Evolutionary conservation across 257 asterid genomes (phyloP).

Genomic region (Solanum corneliomulleri): DNA sequence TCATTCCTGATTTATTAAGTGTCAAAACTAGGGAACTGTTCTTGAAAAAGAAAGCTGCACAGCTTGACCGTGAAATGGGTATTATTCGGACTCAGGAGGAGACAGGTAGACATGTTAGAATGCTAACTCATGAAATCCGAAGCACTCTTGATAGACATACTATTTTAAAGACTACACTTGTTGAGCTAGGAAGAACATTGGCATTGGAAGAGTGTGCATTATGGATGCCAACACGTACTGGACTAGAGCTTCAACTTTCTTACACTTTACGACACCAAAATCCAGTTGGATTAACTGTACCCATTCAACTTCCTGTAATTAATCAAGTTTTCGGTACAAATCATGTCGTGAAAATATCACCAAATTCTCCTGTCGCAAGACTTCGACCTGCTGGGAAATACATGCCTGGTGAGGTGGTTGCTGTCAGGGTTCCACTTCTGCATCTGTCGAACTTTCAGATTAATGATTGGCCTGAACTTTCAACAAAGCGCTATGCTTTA

Average conservation of each 20-base stretch:
- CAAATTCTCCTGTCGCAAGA: conserved; percentile 82
- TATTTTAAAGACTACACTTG: conserved; percentile 80
- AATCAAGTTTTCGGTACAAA: conserved; percentile 72
- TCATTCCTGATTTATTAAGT: conserved; percentile 86
- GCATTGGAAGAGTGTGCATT: conserved; percentile 90
- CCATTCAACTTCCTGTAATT: conserved; percentile 72
- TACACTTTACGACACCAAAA: conserved; percentile 87
- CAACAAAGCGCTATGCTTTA: conserved; percentile 85
- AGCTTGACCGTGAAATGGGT: conserved; percentile 94
- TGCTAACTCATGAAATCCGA: conserved; percentile 96
- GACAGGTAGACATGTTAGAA: conserved; percentile 95
- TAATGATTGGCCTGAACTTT: conserved; percentile 95
- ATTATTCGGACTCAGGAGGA: conserved; percentile 94
- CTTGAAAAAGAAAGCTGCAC: conserved; percentile 89
- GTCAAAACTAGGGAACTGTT: conserved; percentile 91
- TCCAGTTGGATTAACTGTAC: conserved; percentile 84
- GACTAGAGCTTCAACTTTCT: conserved; percentile 89
- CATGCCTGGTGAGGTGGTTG: conserved; percentile 94
- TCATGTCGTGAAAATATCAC: conserved; percentile 66
- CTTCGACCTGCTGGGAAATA: conserved; percentile 68
- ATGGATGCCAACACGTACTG: conserved; percentile 97
- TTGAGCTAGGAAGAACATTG: conserved; percentile 87
- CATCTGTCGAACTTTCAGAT: conserved; percentile 89
- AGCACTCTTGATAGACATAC: conserved; percentile 99
- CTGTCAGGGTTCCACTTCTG: conserved; percentile 86